These are phyloP conservation scores for Rhododendron vialii DNA, from an alignment of 148 eudicot species.

Conservation along the genomic window DNA sequence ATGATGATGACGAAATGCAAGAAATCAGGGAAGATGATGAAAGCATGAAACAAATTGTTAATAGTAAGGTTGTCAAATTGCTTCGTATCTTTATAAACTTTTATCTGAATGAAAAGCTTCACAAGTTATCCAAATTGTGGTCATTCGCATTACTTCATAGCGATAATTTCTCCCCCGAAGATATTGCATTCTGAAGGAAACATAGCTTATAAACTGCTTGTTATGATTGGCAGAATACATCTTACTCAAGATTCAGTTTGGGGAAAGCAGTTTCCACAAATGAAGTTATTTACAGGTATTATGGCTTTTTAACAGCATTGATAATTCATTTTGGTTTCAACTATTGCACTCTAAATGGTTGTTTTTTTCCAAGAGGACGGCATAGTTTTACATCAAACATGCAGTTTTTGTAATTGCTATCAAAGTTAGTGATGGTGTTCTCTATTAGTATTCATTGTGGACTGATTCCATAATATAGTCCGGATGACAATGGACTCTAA, in stretches of 20 bases:
- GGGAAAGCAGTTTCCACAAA: slow-evolving; percentile 29
- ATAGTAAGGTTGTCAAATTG: slow-evolving; percentile 42
- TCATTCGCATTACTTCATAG: background rate
- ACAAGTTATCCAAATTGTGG: background rate
- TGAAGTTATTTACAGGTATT: slow-evolving; percentile 39
- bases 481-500: background rate
- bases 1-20: slow-evolving; percentile 72
- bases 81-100: background rate
- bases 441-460: background rate
- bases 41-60: slow-evolving; percentile 35
- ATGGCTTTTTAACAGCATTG: background rate
- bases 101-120: background rate
- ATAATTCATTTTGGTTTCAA: slow-evolving; percentile 1
- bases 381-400: background rate
- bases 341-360: background rate
- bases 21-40: slow-evolving; percentile 70
- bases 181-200: slow-evolving; percentile 5
- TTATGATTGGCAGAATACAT: slow-evolving; percentile 41
- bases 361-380: background rate
- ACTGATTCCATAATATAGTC: background rate
- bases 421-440: background rate
- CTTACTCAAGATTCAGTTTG: slow-evolving; percentile 31
- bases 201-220: background rate
- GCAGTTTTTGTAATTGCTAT: background rate
- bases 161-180: background rate